These are phyloP conservation scores for Monilinia vaccinii-corymbosi DNA, from an alignment of 2,329 filamentous ascomycete genomes.

Conservation along the genomic window DNA sequence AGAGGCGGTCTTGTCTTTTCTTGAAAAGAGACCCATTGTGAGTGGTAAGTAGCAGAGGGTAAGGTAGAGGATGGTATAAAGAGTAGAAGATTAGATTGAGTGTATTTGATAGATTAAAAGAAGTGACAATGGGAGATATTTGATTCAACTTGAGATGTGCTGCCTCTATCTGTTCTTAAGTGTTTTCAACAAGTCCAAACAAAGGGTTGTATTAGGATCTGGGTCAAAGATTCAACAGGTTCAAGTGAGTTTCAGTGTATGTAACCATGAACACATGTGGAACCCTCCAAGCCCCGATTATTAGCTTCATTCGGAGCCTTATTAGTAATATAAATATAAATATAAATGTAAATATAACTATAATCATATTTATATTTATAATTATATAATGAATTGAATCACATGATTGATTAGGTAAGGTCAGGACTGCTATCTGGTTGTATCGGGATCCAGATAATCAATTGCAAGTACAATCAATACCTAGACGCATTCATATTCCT, in stretches of 20 bases:
- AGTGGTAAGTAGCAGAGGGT: background rate
- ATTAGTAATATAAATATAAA: no score
- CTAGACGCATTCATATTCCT: no score
- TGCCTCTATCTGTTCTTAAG: background rate
- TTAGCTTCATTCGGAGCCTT: background rate
- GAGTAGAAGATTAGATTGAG: background rate
- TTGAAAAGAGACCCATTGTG: constrained; percentile 36
- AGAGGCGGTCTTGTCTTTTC: constrained; percentile 39
- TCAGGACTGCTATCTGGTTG: no score
- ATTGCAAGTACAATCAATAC: no score
- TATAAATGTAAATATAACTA: no score
- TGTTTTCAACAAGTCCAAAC: background rate
- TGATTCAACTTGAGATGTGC: background rate
- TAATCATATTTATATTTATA: no score
- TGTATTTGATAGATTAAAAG: background rate
- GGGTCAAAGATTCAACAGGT: constrained; percentile 3
- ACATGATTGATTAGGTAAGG: no score
- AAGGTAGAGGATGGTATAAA: background rate
- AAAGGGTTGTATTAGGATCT: constrained; percentile 5
- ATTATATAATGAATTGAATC: no score
- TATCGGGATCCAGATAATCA: no score
- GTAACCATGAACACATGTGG: background rate
- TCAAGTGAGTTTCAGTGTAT: constrained; percentile 3
- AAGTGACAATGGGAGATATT: background rate
- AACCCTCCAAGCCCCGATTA: background rate